These are phyloP conservation scores for Blastobotrys illinoisensis DNA, from an alignment of 1,139 yeast genomes.

Conservation along the genomic window DNA sequence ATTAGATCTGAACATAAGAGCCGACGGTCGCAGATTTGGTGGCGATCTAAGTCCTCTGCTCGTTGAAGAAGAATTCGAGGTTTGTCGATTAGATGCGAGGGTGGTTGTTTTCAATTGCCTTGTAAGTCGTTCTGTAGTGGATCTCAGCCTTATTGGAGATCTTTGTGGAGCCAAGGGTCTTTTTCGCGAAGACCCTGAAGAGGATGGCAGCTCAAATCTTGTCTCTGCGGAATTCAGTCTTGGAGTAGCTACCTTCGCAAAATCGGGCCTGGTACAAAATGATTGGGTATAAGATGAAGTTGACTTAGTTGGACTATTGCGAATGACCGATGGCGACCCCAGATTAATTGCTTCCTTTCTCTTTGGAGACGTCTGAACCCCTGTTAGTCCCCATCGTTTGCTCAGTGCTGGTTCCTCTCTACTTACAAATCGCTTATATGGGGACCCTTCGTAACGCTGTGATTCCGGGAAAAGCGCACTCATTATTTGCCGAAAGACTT, in stretches of 20 bases:
- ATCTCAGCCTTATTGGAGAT: conserved; percentile 14
- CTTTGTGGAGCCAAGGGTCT: conserved; percentile 2
- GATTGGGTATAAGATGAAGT: not conserved
- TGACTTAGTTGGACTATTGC: conserved; percentile 4
- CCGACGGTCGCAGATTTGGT: conserved; percentile 4
- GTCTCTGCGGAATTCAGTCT: not conserved
- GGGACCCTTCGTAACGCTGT: conserved; percentile 6
- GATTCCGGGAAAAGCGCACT: conserved; percentile 13
- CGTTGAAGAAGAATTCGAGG: not conserved
- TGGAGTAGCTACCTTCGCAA: not conserved
- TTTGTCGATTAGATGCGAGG: not conserved
- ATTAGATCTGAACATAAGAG: not conserved
- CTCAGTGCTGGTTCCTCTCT: not conserved
- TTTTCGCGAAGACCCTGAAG: conserved; percentile 1
- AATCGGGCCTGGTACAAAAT: conserved; percentile 1
- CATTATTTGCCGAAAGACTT: conserved; percentile 1
- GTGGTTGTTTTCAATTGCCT: conserved; percentile 10
- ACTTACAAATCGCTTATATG: conserved; percentile 6
- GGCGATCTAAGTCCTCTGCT: conserved; percentile 1
- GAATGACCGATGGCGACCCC: not conserved
- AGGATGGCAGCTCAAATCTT: not conserved
- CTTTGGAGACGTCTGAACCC: not conserved
- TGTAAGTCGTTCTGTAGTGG: conserved; percentile 11
- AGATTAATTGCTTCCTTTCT: not conserved
- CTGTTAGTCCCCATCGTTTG: not conserved